Evolutionary conservation across 2,329 filamentous ascomycete species (phyloP).

Genomic region (Coleophoma eucalyptorum): DNA sequence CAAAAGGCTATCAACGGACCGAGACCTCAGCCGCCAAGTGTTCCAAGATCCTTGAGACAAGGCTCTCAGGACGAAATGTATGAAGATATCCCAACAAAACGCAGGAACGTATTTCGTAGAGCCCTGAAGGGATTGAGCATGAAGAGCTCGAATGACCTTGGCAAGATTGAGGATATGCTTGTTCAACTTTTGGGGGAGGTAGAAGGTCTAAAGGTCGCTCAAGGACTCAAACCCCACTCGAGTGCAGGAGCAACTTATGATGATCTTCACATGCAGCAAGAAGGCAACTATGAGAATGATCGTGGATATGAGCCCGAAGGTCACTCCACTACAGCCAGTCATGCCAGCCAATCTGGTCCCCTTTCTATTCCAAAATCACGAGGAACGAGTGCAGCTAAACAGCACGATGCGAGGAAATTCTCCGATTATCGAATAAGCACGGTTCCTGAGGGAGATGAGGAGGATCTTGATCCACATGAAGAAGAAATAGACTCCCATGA

Average conservation of each 20-base stretch:
- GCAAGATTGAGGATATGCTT: constrained; percentile 87
- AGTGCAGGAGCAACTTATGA: constrained; percentile 66
- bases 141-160: constrained; percentile 83
- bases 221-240: constrained; percentile 43
- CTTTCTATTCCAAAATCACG: constrained; percentile 55
- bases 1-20: constrained; percentile 83
- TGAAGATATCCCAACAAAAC: constrained; percentile 67
- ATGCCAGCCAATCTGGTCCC: constrained; percentile 72
- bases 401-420: constrained; percentile 41
- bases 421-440: constrained; percentile 86
- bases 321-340: constrained; percentile 68
- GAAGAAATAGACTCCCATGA: constrained; percentile 48
- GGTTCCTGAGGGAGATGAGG: constrained; percentile 79
- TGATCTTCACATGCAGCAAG: constrained; percentile 49
- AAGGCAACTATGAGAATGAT: constrained; percentile 63
- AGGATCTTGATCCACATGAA: constrained; percentile 39
- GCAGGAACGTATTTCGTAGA: constrained; percentile 88
- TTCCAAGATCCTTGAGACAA: constrained; percentile 36
- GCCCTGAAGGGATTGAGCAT: constrained; percentile 88
- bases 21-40: constrained; percentile 69
- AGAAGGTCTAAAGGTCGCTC: constrained; percentile 68
- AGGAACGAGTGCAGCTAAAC: constrained; percentile 34
- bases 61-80: constrained; percentile 48
- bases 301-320: constrained; percentile 82
- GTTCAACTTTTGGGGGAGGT: constrained; percentile 91